These are phyloP conservation scores for Saccharum officinarum DNA, from an alignment of 176 grass and related monocot species.

Conservation along the genomic window DNA sequence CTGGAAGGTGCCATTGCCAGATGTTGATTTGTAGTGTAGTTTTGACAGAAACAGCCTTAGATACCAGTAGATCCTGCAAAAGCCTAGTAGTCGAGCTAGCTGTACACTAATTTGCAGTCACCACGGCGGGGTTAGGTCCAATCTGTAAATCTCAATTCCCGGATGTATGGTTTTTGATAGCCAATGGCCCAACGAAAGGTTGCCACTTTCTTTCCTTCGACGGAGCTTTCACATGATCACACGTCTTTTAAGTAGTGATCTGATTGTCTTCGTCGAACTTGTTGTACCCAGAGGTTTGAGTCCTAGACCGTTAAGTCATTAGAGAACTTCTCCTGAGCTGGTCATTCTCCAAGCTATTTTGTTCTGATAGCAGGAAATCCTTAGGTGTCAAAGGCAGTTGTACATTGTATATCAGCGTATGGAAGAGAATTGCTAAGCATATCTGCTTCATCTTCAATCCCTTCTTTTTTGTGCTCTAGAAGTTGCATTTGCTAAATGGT, in stretches of 20 bases:
- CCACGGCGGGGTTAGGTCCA: neutral
- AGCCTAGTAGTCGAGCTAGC: conserved; percentile 12
- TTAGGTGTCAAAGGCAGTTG: conserved; percentile 12
- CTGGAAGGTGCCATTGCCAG: conserved; percentile 68
- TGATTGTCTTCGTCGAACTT: conserved; percentile 27
- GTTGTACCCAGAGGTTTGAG: neutral
- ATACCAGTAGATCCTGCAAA: conserved; percentile 32
- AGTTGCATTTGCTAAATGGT: neutral
- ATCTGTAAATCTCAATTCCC: conserved; percentile 31
- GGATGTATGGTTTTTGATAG: conserved; percentile 26
- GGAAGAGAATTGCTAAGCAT: neutral
- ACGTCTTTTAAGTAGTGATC: conserved; percentile 52
- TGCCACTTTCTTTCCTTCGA: conserved; percentile 9
- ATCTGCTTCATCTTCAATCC: neutral
- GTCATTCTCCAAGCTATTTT: conserved; percentile 7
- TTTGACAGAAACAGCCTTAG: conserved; percentile 36
- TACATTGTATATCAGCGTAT: conserved; percentile 30
- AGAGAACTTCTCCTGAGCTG: neutral
- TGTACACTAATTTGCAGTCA: conserved; percentile 41
- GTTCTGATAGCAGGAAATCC: conserved; percentile 2
- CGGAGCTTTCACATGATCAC: conserved; percentile 30
- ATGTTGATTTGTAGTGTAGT: conserved; percentile 56
- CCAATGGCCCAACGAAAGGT: conserved; percentile 2
- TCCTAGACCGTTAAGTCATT: neutral
- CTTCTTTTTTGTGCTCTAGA: neutral